Evolutionary conservation across 805 yeast species (phyloP).

Genomic region (Suhomyces sp.): DNA sequence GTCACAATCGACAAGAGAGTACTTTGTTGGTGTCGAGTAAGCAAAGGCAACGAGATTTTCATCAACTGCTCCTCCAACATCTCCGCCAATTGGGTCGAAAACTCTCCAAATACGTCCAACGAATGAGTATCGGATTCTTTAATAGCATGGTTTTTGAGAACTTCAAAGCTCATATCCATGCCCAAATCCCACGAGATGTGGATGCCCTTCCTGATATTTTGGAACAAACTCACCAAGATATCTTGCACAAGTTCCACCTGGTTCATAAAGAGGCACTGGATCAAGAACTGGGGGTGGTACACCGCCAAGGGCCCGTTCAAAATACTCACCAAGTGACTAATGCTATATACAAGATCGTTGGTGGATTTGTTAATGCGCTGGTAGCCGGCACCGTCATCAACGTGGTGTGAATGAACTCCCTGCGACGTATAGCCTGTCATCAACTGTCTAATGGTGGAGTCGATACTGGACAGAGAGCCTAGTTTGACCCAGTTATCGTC

Average conservation of each 20-base stretch:
- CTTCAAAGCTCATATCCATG: constrained; percentile 19
- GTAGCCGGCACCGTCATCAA: constrained; percentile 25
- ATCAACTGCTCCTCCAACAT: constrained; percentile 58
- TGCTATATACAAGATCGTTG: constrained; percentile 30
- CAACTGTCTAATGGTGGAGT: constrained; percentile 47
- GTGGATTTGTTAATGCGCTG: constrained; percentile 6
- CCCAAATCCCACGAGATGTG: constrained; percentile 33
- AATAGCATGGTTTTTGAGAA: constrained; percentile 8
- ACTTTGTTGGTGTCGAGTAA: constrained; percentile 89
- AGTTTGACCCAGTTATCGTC: constrained; percentile 59
- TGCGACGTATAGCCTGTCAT: constrained; percentile 26
- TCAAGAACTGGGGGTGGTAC: constrained; percentile 85
- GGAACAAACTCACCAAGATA: constrained; percentile 53
- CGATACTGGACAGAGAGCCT: constrained; percentile 37
- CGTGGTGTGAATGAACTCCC: constrained; percentile 1
- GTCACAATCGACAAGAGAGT: constrained; percentile 70
- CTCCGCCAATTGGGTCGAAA: constrained; percentile 42
- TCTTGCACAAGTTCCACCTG: constrained; percentile 53
- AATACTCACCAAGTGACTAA: constrained; percentile 69
- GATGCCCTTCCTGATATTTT: constrained; percentile 43
- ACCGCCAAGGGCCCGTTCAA: constrained; percentile 87
- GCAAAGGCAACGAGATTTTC: constrained; percentile 65
- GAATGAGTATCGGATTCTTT: too few relatives aligned
- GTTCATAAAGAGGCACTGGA: constrained; percentile 68
- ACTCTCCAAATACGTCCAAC: constrained; percentile 17